These are phyloP conservation scores for Colletotrichum falcatum DNA, from an alignment of 2,329 filamentous ascomycete species.

Conservation along the genomic window DNA sequence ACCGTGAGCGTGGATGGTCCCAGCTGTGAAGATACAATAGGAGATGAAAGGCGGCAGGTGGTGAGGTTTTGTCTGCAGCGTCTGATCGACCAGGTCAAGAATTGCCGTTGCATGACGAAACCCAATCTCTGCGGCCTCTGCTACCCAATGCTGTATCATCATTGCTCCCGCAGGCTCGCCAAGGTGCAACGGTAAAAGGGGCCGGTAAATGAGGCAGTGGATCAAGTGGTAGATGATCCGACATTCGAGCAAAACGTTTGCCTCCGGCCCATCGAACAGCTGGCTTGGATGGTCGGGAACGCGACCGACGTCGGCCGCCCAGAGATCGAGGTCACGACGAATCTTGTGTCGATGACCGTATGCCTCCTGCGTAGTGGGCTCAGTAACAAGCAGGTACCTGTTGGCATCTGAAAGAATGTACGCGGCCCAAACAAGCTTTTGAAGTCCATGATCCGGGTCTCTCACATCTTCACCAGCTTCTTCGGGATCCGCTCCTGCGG, in stretches of 20 bases:
- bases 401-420: conserved; percentile 28
- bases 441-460: neutral
- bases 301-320: conserved; percentile 12
- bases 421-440: conserved; percentile 20
- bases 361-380: conserved; percentile 17
- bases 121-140: conserved; percentile 21
- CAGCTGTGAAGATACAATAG: conserved; percentile 33
- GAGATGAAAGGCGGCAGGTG: conserved; percentile 24
- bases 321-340: conserved; percentile 26
- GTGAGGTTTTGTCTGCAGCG: conserved; percentile 3
- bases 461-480: neutral
- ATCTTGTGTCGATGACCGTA: conserved; percentile 34
- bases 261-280: neutral
- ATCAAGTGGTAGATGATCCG: conserved; percentile 24
- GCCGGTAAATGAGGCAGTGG: conserved; percentile 34
- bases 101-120: conserved; percentile 34
- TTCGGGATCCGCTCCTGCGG: neutral
- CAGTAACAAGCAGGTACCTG: conserved; percentile 24
- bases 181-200: conserved; percentile 18
- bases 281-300: neutral
- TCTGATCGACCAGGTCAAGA: conserved; percentile 12
- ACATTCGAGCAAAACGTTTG: conserved; percentile 4
- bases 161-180: conserved; percentile 21
- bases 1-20: conserved; percentile 18
- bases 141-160: conserved; percentile 31